phyloP scores from a whole-genome alignment of 345 rosid genomes.

The Carallia pectinifolia region DNA sequence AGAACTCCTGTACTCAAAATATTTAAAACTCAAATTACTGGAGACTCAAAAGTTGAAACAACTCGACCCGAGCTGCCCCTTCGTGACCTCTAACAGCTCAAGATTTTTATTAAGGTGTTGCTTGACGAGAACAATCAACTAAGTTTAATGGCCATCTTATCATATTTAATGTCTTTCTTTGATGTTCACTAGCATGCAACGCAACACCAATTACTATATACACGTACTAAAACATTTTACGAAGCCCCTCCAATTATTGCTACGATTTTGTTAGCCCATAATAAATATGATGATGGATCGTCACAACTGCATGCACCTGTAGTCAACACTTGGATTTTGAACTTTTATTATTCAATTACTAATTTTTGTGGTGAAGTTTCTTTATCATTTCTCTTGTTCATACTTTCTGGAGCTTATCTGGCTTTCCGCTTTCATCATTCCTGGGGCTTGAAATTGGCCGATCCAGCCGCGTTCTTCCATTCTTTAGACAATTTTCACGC shows the following conservation, averaged over 20 bases:
- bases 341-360: neutral
- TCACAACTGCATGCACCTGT: neutral
- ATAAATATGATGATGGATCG: neutral
- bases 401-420: slow-evolving; percentile 21
- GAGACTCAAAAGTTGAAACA: no score
- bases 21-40: no score
- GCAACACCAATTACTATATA: neutral
- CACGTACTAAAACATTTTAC: neutral
- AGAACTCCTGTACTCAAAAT: no score
- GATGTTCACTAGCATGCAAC: neutral
- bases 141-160: neutral
- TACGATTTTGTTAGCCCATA: neutral
- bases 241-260: slow-evolving; percentile 7
- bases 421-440: slow-evolving; percentile 20
- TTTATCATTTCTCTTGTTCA: neutral
- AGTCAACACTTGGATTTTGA: no score
- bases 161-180: neutral
- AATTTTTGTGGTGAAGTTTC: neutral
- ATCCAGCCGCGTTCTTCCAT: slow-evolving; percentile 8
- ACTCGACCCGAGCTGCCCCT: no score
- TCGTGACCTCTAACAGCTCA: no score
- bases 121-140: neutral
- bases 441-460: neutral
- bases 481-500: no score
- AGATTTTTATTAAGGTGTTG: neutral